A percentile compares a stretch with the other conserved stretches of the same genome.
Conservation (phyloP, 306 rosid species). For the Pterocarpus santalinus region DNA sequence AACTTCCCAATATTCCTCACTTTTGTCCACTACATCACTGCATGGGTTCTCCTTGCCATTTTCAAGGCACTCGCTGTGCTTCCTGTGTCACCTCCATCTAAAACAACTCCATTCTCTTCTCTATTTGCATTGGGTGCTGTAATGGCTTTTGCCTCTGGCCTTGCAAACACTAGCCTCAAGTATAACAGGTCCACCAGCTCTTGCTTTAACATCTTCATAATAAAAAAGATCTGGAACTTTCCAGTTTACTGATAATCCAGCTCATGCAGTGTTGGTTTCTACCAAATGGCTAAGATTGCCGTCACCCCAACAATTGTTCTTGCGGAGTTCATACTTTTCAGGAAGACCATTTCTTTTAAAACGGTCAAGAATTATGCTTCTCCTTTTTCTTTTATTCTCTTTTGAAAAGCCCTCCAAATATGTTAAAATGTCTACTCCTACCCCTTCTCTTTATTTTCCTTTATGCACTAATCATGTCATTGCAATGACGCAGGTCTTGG, state of each 20-base stretch:
- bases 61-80: slow-evolving; percentile 80
- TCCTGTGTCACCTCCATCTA: slow-evolving; percentile 85
- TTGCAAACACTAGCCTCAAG: slow-evolving; percentile 93
- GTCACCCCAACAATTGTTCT: slow-evolving; percentile 96
- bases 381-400: neutral
- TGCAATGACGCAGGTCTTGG: slow-evolving; percentile 74
- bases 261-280: slow-evolving; percentile 86
- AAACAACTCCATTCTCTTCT: slow-evolving; percentile 90
- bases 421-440: slow-evolving; percentile 4
- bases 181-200: slow-evolving; percentile 73
- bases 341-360: slow-evolving; percentile 65
- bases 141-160: slow-evolving; percentile 98
- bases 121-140: slow-evolving; percentile 88
- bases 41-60: slow-evolving; percentile 90
- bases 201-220: neutral
- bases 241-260: slow-evolving; percentile 48
- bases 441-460: neutral
- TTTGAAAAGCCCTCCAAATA: slow-evolving; percentile 23
- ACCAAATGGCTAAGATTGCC: slow-evolving; percentile 99
- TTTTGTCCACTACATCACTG: slow-evolving; percentile 75
- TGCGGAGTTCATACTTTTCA: slow-evolving; percentile 79
- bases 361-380: slow-evolving; percentile 60
- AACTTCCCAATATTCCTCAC: slow-evolving; percentile 90
- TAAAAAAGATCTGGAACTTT: neutral
- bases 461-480: slow-evolving; percentile 31